Percentiles rank a stretch among this genome's conserved stretches.
phyloP scores from a whole-genome alignment of 441 rosid species.

The Adansonia gregorii region DNA sequence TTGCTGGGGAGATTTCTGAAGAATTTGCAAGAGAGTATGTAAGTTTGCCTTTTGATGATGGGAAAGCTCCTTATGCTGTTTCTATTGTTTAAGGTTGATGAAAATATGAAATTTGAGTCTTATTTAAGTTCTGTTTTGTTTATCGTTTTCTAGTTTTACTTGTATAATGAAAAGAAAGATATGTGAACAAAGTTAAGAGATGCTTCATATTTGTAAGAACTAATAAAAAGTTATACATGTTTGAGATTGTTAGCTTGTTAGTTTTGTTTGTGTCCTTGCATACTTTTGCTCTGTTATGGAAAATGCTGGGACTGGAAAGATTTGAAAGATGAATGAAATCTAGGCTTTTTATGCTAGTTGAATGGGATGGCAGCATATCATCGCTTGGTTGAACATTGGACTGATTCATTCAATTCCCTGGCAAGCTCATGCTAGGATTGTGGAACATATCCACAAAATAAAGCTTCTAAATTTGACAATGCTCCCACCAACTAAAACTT shows the following conservation, averaged over 20 bases:
- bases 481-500: no score
- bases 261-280: background rate
- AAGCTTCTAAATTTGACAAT: background rate
- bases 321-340: background rate
- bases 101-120: background rate
- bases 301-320: background rate
- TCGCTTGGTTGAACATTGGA: background rate
- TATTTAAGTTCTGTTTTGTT: background rate
- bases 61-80: slow-evolving; percentile 71
- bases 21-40: slow-evolving; percentile 73
- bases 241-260: background rate
- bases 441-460: background rate
- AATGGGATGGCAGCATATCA: background rate
- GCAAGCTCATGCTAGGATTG: background rate
- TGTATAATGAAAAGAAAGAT: background rate
- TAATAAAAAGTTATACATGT: background rate
- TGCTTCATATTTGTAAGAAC: slow-evolving; percentile 22
- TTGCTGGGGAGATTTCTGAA: slow-evolving; percentile 71
- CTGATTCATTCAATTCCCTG: background rate
- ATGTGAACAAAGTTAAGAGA: slow-evolving; percentile 13
- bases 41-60: slow-evolving; percentile 73
- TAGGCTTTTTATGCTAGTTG: background rate
- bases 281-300: background rate
- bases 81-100: slow-evolving; percentile 43
- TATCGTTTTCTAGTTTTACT: background rate